These are phyloP conservation scores for Mixia osmundae DNA, from an alignment of 1,284 basidiomycete genomes.

Conservation along the genomic window DNA sequence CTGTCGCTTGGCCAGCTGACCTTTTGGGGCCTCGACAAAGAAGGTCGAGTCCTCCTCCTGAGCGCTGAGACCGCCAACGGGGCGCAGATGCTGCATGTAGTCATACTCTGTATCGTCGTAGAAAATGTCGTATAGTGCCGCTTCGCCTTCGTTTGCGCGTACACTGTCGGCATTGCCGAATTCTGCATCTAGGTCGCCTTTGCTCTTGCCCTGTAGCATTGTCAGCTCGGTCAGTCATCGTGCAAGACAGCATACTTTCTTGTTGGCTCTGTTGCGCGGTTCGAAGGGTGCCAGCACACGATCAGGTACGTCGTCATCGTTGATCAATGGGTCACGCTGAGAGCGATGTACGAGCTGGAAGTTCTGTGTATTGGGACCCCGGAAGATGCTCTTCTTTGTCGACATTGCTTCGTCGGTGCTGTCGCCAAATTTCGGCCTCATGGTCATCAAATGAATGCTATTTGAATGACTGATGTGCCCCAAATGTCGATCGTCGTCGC, in stretches of 20 bases:
- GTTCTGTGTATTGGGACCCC: constrained; percentile 64
- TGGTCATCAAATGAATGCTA: too few species aligned
- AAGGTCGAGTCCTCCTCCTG: constrained; percentile 33
- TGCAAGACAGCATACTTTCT: background rate
- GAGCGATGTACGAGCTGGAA: constrained; percentile 96
- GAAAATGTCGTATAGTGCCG: constrained; percentile 70
- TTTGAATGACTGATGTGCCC: too few species aligned
- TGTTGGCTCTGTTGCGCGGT: constrained; percentile 30
- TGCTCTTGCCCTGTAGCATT: constrained; percentile 39
- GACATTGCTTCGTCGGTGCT: constrained; percentile 32
- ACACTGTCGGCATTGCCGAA: constrained; percentile 32
- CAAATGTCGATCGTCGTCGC: too few species aligned
- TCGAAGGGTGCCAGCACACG: constrained; percentile 69
- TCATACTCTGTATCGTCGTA: constrained; percentile 97
- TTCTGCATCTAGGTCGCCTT: constrained; percentile 41
- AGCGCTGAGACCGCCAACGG: constrained; percentile 42
- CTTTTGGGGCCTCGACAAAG: constrained; percentile 14
- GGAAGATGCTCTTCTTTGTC: constrained; percentile 43
- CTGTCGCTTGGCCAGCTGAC: constrained; percentile 10
- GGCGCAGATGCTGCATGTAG: constrained; percentile 89
- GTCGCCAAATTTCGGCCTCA: too few species aligned
- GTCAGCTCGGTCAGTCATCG: background rate
- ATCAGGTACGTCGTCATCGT: constrained; percentile 70
- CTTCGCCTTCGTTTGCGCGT: constrained; percentile 40
- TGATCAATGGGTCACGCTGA: constrained; percentile 79